Conservation (phyloP, 106 monocot genomes). For the Allium sativum region DNA sequence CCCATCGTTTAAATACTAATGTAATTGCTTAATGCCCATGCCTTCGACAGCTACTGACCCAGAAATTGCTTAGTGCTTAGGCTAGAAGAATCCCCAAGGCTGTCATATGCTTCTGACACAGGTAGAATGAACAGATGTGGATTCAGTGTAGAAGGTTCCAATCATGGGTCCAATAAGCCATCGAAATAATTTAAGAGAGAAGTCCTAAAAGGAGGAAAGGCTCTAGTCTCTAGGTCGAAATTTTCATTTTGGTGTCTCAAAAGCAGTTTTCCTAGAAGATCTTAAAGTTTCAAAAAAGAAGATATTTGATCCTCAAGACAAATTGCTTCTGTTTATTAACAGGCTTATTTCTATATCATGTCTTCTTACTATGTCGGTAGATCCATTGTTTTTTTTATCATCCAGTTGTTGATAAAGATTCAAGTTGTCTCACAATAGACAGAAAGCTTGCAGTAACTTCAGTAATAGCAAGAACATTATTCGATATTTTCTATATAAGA, state of each 20-base stretch:
- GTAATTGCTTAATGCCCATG: no score
- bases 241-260: slow-evolving; percentile 50
- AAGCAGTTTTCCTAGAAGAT: slow-evolving; percentile 66
- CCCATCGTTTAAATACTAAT: no score
- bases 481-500: slow-evolving; percentile 72
- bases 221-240: slow-evolving; percentile 51
- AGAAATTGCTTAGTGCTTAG: no score
- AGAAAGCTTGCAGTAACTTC: slow-evolving; percentile 44
- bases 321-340: slow-evolving; percentile 56
- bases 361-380: slow-evolving; percentile 58
- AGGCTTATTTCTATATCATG: slow-evolving; percentile 61
- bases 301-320: slow-evolving; percentile 83
- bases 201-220: slow-evolving; percentile 40
- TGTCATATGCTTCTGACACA: slow-evolving; percentile 28
- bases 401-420: slow-evolving; percentile 38
- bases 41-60: no score
- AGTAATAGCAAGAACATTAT: slow-evolving; percentile 56
- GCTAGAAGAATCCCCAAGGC: slow-evolving; percentile 49
- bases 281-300: slow-evolving; percentile 57
- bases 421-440: slow-evolving; percentile 69
- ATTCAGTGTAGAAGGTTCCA: slow-evolving; percentile 43
- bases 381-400: slow-evolving; percentile 85
- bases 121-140: slow-evolving; percentile 39
- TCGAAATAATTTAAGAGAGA: slow-evolving; percentile 36
- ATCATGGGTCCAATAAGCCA: slow-evolving; percentile 20